Base-by-base conservation (phyloP, 139 green algal genomes). In the Prasinococcaceae sp. region DNA sequence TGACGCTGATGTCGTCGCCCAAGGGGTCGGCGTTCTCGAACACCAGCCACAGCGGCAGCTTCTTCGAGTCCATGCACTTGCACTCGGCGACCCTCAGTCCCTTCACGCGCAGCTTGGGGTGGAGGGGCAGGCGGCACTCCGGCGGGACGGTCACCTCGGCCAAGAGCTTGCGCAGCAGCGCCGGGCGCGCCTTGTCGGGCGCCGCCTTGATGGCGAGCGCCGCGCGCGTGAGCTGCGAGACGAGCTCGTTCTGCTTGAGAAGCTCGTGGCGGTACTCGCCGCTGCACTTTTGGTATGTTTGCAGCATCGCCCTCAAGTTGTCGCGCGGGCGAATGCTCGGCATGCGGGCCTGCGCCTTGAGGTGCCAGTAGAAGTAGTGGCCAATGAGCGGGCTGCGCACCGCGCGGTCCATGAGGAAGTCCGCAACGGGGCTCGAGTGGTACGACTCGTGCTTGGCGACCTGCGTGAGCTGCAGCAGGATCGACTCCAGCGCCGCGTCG, bases 1-100 rank as follows among this genome's bases (percentile, higher is more conserved):
- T 94, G 19, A 95, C 40, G 28, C 26, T 54, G 10, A 35, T 33
- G 25, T 32, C 19, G 33, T 23, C 17, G 20, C 50, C 30, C 6
- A 55, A 16, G 4, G 53, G 40, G 26, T 53, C 43, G 23, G 45
- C 23, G 43, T 64, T 56, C 27, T 64, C 33, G 20, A 64, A 38
- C 32, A 64, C 55, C 41, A 64, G 24, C 55, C 55, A 64, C 27
- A 64, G 43, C 17, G 55, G 55, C 47, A 49, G 55, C 55, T 64
- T 64, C 55, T 64, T 64, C 17, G 22, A 44, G 19, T 50, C 36
- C 55, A 64, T 55, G 30, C 37, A 50, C 28, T 50, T 55, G 32
- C 55, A 59, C 44, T 55, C 35, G 48, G 29, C 27, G 5, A 64
- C 55, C 10, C 22, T 37, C n/a, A 61, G 25, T 6, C n/a, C 17